Base-by-base conservation (phyloP, 1,139 yeast genomes). In the Candida gigantensis region DNA sequence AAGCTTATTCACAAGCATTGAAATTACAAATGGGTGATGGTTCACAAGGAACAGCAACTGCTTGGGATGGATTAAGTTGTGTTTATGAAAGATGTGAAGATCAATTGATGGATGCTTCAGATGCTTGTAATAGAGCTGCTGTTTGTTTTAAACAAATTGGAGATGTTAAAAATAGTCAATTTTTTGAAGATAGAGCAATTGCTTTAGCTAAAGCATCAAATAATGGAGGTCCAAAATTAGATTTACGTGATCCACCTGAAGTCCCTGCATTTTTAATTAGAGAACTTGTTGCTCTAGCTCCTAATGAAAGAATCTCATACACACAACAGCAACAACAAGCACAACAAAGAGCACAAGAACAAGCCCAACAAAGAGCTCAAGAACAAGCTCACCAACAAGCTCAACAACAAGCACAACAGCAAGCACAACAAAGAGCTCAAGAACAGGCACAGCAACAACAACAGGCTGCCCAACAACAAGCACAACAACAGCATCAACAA, bases 1-100 rank as follows among this genome's bases (percentile, higher is more conserved):
- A 83, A 5, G 86, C 86, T 2, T 81, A 78, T 52, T 74, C 83
- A 1, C 84, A 80, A 53, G 85, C 84, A 2, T 67, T 79, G 24
- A 60, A 79, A 32, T 55, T 77, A 17, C 75, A 73, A 47, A 63
- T 66, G 36, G 79, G 75, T 33, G 78, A 72, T 34, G 67, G 66
- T 10, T 62, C 72, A 3, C 65, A 73, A 4, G 76, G 77, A 1
- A 67, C 74, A 4, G 84, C 81, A 2, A 65, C 79, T 7, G 82
- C 84, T 0, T 79, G 84, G 84, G 82, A 78, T 49, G 84, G 84
- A 0, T 57, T 79, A 30, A 66, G 77, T 34, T 76, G 81, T 53
- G 83, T 79, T n/a, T 79, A 79, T 49, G 84, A 78, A 50, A 60
- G 82, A 16, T 77, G 84, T 49, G 82, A 77, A 41, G 79, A 74